Percentiles rank a stretch among this genome's conserved stretches.
Evolutionary conservation across 257 asterid genomes (phyloP).

Genomic region (Jaltomata sinuosa): DNA sequence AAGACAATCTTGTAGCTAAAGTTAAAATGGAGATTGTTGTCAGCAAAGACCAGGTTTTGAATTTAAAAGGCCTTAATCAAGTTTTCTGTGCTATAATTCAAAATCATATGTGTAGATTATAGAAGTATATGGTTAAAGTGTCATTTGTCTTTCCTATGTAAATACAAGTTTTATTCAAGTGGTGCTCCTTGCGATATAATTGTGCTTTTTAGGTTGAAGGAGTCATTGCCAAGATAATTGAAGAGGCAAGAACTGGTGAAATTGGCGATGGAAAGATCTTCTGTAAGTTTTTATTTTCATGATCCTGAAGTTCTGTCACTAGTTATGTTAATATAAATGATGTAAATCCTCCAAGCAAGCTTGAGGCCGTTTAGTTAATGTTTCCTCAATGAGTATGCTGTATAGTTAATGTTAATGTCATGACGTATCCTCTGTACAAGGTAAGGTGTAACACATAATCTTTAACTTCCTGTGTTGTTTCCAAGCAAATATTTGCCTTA

Average conservation of each 20-base stretch:
- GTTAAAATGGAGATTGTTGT: conserved; percentile 96
- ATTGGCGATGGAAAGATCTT: conserved; percentile 97
- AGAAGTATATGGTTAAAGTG: background rate
- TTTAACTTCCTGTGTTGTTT: background rate
- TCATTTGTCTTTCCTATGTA: background rate
- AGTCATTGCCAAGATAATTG: conserved; percentile 70
- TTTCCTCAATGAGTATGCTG: background rate
- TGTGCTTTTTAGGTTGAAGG: conserved; percentile 56
- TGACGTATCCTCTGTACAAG: background rate
- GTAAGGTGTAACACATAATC: background rate
- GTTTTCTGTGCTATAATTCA: background rate
- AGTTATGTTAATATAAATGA: background rate
- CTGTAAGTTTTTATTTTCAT: conserved; percentile 32
- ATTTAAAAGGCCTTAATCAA: background rate
- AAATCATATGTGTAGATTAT: background rate
- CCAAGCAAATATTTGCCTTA: background rate
- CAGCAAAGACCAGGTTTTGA: conserved; percentile 75
- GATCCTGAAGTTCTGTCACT: background rate
- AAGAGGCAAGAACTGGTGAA: conserved; percentile 92
- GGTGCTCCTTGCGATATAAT: background rate
- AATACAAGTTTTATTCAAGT: background rate
- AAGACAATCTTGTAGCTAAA: conserved; percentile 74
- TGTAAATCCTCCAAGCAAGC: background rate
- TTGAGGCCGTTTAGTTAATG: background rate
- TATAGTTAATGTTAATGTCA: background rate